phyloP scores from a whole-genome alignment of 176 grass and related monocot species.

The Eleusine coracana region DNA sequence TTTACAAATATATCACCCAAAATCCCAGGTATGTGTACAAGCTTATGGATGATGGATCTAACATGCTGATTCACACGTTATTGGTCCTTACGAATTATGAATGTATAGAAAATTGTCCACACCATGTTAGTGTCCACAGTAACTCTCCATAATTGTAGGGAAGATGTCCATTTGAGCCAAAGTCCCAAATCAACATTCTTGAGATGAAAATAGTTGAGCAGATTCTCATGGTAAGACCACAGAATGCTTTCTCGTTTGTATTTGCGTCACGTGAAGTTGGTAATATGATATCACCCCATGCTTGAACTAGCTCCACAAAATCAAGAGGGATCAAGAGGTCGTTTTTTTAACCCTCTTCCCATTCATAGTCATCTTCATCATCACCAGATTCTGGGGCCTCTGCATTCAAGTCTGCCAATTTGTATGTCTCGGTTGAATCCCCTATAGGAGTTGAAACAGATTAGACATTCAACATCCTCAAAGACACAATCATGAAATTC shows the following conservation, averaged over 20 bases:
- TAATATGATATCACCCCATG: background rate
- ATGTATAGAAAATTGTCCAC: background rate
- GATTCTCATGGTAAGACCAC: background rate
- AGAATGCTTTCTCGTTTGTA: background rate
- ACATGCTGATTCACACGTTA: background rate
- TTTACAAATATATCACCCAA: no score
- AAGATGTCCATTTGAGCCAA: background rate
- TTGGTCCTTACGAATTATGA: background rate
- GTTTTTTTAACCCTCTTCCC: conserved; percentile 80
- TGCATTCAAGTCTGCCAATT: conserved; percentile 79
- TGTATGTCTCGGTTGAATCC: conserved; percentile 58
- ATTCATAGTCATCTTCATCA: conserved; percentile 71
- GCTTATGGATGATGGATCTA: background rate
- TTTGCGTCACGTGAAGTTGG: background rate
- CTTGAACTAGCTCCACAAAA: conserved; percentile 1
- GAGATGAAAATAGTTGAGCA: background rate
- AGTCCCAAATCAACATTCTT: background rate
- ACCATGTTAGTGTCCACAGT: conserved; percentile 13
- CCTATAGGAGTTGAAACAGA: conserved; percentile 44
- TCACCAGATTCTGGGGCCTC: conserved; percentile 78
- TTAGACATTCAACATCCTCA: conserved; percentile 20
- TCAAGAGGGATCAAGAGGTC: background rate
- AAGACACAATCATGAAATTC: background rate
- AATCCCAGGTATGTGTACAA: no score
- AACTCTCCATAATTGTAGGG: background rate